Evolutionary conservation across 176 grass and related monocot species (phyloP), one percentile per base, ranked within the genome.

Genomic region (Avena insularis): DNA sequence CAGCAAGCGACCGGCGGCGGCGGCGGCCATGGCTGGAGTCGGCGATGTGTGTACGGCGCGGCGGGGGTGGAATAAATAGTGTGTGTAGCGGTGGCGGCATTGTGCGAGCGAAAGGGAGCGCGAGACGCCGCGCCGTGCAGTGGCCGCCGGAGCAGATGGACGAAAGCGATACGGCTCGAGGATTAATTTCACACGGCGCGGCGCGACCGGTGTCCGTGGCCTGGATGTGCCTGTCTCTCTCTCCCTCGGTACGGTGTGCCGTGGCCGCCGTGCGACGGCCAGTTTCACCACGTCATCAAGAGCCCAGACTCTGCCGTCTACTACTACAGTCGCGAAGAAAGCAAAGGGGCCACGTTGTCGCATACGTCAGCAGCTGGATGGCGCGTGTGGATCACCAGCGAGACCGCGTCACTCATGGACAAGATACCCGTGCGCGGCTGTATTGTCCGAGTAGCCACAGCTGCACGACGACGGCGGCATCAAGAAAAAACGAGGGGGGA

Each of bases 1-100:
- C 33, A 88, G 50, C 31, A 86, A 29, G 55, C 38, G 38, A 20
- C 13, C 36, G 72, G 58, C 90, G 59, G 45, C 20, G 64, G 47
- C 25, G 31, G 21, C 71, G 20, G 85, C 87, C 73, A 76, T 94
- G 51, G 86, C 4, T 64, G 74, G 53, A 80, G 77, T 5, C 31
- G 61, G 46, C 48, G 80, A 31, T 13, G 43, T 1, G 27, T 4
- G 83, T 53, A 33, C 50, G 31, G 60, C 47, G 51, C 69, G 65
- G 19, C 4, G 72, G 17, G 58, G 86, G 75, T 79, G 31, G 71
- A 20, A 79, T 83, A 80, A 86, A 79, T 87, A 87, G 88, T 31
- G 31, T 3, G 31, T 3, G 23, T 31, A 15, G 62, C 31, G 29
- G 4, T 4, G 8, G 73, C 49, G 73, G 15, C 73, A 76, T 48